phyloP scores from a whole-genome alignment of 2,329 filamentous ascomycete species.

The Neonectria magnoliae region DNA sequence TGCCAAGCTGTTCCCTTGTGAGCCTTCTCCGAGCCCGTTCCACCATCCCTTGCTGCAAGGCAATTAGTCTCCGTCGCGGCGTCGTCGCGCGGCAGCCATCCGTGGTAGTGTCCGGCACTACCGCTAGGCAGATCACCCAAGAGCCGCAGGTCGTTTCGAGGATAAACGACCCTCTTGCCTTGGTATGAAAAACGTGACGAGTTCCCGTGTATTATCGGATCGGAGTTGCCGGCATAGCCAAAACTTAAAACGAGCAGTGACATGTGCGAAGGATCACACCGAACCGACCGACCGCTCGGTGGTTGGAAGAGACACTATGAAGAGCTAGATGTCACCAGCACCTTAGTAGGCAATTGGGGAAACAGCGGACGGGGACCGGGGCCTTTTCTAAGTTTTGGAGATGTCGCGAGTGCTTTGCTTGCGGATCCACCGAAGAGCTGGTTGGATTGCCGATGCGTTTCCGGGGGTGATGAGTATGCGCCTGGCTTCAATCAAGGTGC shows the following conservation, averaged over 20 bases:
- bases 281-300: background rate
- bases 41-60: constrained; percentile 18
- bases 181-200: constrained; percentile 1
- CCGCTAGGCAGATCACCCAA: constrained; percentile 11
- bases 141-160: background rate
- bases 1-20: background rate
- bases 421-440: background rate
- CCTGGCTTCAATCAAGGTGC: background rate
- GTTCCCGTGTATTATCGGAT: background rate
- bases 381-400: background rate
- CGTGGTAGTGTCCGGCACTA: background rate
- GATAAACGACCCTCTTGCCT: background rate
- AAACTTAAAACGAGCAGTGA: constrained; percentile 15
- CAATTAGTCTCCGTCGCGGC: constrained; percentile 8
- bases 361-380: constrained; percentile 4
- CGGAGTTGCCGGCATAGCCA: background rate
- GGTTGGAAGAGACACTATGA: background rate
- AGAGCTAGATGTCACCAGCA: background rate
- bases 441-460: background rate
- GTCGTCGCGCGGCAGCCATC: constrained; percentile 6
- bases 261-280: background rate
- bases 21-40: background rate
- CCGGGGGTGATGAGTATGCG: too few species aligned
- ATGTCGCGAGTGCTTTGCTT: background rate
- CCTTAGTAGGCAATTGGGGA: background rate